A percentile compares a stretch with the other conserved stretches of the same genome.
Evolutionary conservation across 495 filamentous ascomycete genomes (phyloP).

Genomic region (Diplogelasinospora grovesii): DNA sequence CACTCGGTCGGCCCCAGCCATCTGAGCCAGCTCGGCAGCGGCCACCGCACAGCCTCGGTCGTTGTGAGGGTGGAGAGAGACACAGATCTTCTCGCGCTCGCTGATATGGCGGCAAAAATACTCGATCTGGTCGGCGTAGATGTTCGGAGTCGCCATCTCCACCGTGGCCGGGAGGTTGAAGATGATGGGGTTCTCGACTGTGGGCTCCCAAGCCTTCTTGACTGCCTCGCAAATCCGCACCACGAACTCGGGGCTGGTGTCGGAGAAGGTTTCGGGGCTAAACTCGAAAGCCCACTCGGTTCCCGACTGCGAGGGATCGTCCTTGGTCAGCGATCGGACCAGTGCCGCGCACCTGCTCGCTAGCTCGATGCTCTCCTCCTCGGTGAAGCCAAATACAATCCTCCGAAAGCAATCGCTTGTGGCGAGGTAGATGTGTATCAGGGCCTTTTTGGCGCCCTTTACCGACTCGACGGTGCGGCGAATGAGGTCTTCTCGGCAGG

Average conservation of each 20-base stretch:
- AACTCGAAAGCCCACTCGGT: slow-evolving; percentile 96
- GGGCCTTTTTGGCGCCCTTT: slow-evolving; percentile 87
- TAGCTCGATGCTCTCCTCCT: slow-evolving; percentile 72
- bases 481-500: slow-evolving; percentile 91
- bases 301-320: slow-evolving; percentile 65
- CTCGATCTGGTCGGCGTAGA: slow-evolving; percentile 95
- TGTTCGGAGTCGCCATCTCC: slow-evolving; percentile 91
- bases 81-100: slow-evolving; percentile 74
- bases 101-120: slow-evolving; percentile 83
- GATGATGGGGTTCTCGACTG: slow-evolving; percentile 77
- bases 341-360: slow-evolving; percentile 83
- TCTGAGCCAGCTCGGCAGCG: slow-evolving; percentile 80
- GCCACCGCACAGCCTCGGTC: slow-evolving; percentile 88
- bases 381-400: slow-evolving; percentile 81
- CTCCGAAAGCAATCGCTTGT: slow-evolving; percentile 89
- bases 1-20: slow-evolving; percentile 94
- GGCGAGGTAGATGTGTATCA: slow-evolving; percentile 93
- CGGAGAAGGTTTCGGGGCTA: slow-evolving; percentile 93
- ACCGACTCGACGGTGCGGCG: slow-evolving; percentile 83
- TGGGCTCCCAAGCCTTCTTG: slow-evolving; percentile 90
- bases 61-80: slow-evolving; percentile 89
- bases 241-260: slow-evolving; percentile 77
- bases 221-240: slow-evolving; percentile 87
- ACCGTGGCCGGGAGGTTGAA: slow-evolving; percentile 98
- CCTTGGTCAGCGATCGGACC: slow-evolving; percentile 88